Base-by-base conservation (phyloP, 2,329 filamentous ascomycete species). In the Stagonosporopsis vannaccii region DNA sequence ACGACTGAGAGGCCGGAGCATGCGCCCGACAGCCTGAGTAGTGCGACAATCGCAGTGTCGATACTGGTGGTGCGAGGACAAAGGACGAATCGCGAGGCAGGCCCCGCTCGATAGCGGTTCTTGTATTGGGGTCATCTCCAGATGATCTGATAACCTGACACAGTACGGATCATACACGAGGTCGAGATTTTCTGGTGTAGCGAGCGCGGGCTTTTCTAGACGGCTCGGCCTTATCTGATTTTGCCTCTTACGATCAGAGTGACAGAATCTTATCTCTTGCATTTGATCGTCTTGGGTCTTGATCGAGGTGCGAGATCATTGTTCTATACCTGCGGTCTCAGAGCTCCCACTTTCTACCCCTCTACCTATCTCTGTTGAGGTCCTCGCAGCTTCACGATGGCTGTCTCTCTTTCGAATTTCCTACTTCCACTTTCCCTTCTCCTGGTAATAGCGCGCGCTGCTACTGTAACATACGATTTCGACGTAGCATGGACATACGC, bases 401-500 rank as follows among this genome's bases (percentile, higher is more conserved):
- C 77, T 20, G 63, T 78, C 39, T 81, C 79, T 23, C 53, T 81
- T 45, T 79, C 76, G 1, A 77, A 70, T 56, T 77, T 81, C 60
- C 68, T 81, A 42, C 62, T 77, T 55, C 59, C 75, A 61, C 68
- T 72, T 44, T 65, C 61, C 33, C 41, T 75, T 53, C 53, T 76
- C 20, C 44, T 60, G 25, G 60, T 65, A 22, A 20, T 58, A 20
- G 63, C 53, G 62, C 39, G 69, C 2, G 52, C 62, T 23, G 65
- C 68, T 9, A 80, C 76, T 1, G 76, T 81, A 43, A 79, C 74
- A 22, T 80, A 81, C 58, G 75, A 84, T 61, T 85, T 81, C 66
- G 81, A 85, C 60, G 75, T 85, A 60, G 80, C 76, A 13, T 86
- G 84, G 84, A 78, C 83, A 4, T 78, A 71, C 41, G 81, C 81